A percentile compares a stretch with the other conserved stretches of the same genome.
Evolutionary conservation across 1,284 basidiomycete species (phyloP).

Genomic region (Apiotrichum akiyoshidainum): DNA sequence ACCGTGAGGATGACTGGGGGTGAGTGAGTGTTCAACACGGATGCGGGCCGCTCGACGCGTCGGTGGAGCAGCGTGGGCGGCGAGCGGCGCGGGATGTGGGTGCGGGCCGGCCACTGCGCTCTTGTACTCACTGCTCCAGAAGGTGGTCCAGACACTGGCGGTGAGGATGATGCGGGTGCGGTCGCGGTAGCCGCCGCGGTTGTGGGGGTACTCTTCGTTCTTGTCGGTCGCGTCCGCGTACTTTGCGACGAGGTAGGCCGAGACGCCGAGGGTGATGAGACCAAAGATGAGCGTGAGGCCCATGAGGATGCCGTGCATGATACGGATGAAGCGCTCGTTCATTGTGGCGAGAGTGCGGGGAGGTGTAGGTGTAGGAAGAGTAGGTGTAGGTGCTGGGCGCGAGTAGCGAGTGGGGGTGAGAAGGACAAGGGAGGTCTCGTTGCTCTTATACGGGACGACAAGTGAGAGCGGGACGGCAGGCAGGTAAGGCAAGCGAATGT

Average conservation of each 20-base stretch:
- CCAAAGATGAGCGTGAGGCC: conserved; percentile 36
- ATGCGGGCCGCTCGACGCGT: neutral
- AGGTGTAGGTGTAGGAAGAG: neutral
- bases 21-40: neutral
- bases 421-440: neutral
- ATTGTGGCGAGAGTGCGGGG: conserved; percentile 19
- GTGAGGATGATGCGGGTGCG: conserved; percentile 50
- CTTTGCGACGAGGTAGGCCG: conserved; percentile 28
- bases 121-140: conserved; percentile 11
- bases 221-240: conserved; percentile 42
- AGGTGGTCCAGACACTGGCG: conserved; percentile 44
- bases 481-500: too few relatives aligned
- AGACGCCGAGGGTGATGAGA: conserved; percentile 46
- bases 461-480: too few relatives aligned
- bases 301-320: conserved; percentile 43
- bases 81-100: neutral
- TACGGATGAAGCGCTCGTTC: conserved; percentile 41
- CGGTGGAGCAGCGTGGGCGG: neutral
- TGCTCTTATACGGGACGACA: too few relatives aligned
- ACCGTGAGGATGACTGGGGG: conserved; percentile 44
- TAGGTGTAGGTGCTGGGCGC: neutral
- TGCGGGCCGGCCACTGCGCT: too few relatives aligned
- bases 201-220: conserved; percentile 44
- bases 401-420: neutral
- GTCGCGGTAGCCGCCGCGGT: conserved; percentile 42